phyloP scores from a whole-genome alignment of 352 stramenopile species.

The Globisporangium canariense region DNA sequence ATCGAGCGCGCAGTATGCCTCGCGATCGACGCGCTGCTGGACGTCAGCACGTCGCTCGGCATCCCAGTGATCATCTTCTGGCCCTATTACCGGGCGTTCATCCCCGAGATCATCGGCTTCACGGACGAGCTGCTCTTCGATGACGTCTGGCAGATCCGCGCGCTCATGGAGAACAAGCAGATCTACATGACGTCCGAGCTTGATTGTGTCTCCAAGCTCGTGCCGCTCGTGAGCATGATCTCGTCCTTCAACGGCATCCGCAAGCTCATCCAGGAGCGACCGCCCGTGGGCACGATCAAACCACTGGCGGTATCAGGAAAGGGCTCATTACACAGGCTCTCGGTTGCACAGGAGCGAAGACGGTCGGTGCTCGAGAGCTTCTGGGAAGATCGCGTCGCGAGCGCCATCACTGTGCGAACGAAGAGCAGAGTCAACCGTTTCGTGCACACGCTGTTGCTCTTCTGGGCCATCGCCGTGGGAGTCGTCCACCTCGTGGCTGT shows the following conservation, averaged over 20 bases:
- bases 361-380: conserved; percentile 9
- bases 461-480: conserved; percentile 22
- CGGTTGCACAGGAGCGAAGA: neutral
- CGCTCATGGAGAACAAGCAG: conserved; percentile 16
- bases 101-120: conserved; percentile 8
- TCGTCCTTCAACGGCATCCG: conserved; percentile 15
- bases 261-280: conserved; percentile 10
- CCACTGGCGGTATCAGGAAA: neutral
- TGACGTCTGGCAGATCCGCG: conserved; percentile 15
- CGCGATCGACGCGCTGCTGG: conserved; percentile 21
- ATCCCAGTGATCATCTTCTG: conserved; percentile 18
- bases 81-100: conserved; percentile 15
- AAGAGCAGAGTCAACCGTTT: conserved; percentile 10
- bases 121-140: conserved; percentile 12
- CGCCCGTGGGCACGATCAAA: neutral
- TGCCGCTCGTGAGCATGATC: conserved; percentile 14
- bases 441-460: conserved; percentile 24
- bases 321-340: neutral
- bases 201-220: conserved; percentile 15
- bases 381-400: conserved; percentile 8
- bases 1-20: conserved; percentile 23
- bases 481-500: conserved; percentile 18
- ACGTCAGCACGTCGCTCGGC: conserved; percentile 18
- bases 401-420: neutral
- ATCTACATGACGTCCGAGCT: conserved; percentile 10